Evolutionary conservation across 2,329 filamentous ascomycete species (phyloP).

Genomic region (Aureobasidium sp.): DNA sequence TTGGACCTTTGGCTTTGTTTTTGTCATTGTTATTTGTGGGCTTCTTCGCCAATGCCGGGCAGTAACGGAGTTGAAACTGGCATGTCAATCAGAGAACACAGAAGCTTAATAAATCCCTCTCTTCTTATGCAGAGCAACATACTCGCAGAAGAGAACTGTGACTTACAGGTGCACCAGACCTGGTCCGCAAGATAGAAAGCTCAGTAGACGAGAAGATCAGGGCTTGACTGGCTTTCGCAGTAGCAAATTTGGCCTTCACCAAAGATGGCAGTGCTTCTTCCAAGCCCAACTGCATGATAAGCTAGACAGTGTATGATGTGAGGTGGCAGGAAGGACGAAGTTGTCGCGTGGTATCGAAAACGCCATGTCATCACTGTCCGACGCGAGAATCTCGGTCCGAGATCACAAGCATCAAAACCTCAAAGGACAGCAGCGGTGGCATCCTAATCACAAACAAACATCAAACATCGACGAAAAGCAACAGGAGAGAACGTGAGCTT

Average conservation of each 20-base stretch:
- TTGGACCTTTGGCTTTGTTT: constrained; percentile 26
- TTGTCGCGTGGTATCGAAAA: background rate
- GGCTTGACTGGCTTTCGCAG: constrained; percentile 27
- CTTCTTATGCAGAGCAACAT: background rate
- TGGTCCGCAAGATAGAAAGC: constrained; percentile 25
- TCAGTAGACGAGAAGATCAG: constrained; percentile 34
- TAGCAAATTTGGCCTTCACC: constrained; percentile 29
- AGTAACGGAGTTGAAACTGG: constrained; percentile 66
- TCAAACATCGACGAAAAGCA: background rate
- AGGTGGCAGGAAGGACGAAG: background rate
- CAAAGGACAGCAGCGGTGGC: background rate
- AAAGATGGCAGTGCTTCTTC: constrained; percentile 18
- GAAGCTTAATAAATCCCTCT: background rate
- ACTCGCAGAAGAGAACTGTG: background rate
- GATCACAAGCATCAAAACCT: background rate
- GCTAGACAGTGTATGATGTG: background rate
- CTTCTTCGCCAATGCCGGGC: constrained; percentile 59
- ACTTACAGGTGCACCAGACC: constrained; percentile 7
- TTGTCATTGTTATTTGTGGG: constrained; percentile 37
- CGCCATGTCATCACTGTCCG: background rate
- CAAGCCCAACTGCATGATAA: constrained; percentile 13
- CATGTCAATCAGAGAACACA: background rate
- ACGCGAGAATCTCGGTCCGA: background rate
- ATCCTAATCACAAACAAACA: background rate
- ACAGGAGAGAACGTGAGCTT: background rate